These are phyloP conservation scores for Dryas octopetala DNA, from an alignment of 306 rosid species.

Conservation along the genomic window DNA sequence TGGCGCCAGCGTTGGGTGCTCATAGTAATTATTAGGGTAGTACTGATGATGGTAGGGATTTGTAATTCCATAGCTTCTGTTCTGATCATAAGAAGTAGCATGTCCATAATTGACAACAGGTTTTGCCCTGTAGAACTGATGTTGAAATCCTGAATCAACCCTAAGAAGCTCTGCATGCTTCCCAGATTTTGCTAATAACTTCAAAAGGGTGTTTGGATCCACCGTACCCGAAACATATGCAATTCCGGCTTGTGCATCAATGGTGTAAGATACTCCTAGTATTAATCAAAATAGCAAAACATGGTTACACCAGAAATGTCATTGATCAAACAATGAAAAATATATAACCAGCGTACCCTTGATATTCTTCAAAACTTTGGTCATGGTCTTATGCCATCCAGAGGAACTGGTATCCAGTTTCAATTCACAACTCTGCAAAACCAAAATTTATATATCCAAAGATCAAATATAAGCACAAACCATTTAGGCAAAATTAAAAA, in stretches of 20 bases:
- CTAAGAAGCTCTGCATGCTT: conserved; percentile 24
- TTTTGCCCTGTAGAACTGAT: not conserved
- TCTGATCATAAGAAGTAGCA: not conserved
- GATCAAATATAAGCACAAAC: not conserved
- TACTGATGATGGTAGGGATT: not conserved
- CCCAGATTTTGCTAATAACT: conserved; percentile 18
- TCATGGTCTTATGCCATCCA: conserved; percentile 34
- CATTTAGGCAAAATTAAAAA: too few relatives aligned
- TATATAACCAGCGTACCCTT: not conserved
- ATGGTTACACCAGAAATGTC: too few relatives aligned
- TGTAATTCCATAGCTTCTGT: not conserved
- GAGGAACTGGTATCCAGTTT: conserved; percentile 24
- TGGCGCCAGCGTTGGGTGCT: not conserved
- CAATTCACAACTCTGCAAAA: conserved; percentile 25
- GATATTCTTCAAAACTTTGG: conserved; percentile 17
- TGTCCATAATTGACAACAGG: not conserved
- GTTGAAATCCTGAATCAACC: conserved; percentile 17
- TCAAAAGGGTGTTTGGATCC: conserved; percentile 5
- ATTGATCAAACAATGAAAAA: not conserved
- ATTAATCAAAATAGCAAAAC: not conserved
- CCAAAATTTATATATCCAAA: not conserved
- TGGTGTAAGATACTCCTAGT: conserved; percentile 25
- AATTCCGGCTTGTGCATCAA: conserved; percentile 17
- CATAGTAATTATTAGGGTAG: not conserved
- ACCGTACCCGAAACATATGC: conserved; percentile 11